These are phyloP conservation scores for Suhomyces bolitotheri DNA, from an alignment of 1,139 yeast genomes.

Conservation along the genomic window DNA sequence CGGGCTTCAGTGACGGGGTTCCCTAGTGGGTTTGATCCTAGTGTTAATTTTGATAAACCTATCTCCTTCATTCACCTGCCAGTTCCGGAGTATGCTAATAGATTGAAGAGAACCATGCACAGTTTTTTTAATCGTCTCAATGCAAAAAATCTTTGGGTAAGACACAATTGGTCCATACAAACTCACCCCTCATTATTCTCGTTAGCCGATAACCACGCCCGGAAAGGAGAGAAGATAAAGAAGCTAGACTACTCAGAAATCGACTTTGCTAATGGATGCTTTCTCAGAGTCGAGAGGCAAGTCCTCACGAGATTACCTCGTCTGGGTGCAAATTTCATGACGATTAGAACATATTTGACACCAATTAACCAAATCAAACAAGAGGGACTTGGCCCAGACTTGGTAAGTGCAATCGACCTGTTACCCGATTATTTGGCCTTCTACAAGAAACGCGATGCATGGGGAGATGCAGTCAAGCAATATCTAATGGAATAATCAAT, in stretches of 20 bases:
- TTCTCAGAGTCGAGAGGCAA: conserved; percentile 44
- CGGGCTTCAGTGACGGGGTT: conserved; percentile 41
- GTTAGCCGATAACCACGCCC: conserved; percentile 34
- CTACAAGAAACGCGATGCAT: conserved; percentile 58
- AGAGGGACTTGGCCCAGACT: conserved; percentile 42
- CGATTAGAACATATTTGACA: conserved; percentile 43
- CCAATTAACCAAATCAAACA: conserved; percentile 36
- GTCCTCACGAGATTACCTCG: conserved; percentile 40
- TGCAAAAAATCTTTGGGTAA: conserved; percentile 40
- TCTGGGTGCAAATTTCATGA: conserved; percentile 41
- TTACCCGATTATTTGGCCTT: conserved; percentile 58
- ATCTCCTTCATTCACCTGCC: conserved; percentile 42
- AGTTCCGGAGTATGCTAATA: conserved; percentile 41
- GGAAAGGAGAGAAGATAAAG: conserved; percentile 30
- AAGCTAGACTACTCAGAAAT: conserved; percentile 29
- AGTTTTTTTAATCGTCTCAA: conserved; percentile 40
- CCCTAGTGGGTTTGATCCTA: conserved; percentile 48
- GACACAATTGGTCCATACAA: conserved; percentile 47
- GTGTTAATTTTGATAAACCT: conserved; percentile 32
- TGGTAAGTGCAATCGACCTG: conserved; percentile 58
- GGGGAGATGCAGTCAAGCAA: conserved; percentile 65
- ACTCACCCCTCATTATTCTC: conserved; percentile 32
- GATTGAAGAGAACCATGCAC: conserved; percentile 38
- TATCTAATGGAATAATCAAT: conserved; percentile 17
- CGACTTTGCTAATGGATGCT: conserved; percentile 40